Evolutionary conservation across 1,284 basidiomycete species (phyloP).

Genomic region (Ganoderma multipileum): DNA sequence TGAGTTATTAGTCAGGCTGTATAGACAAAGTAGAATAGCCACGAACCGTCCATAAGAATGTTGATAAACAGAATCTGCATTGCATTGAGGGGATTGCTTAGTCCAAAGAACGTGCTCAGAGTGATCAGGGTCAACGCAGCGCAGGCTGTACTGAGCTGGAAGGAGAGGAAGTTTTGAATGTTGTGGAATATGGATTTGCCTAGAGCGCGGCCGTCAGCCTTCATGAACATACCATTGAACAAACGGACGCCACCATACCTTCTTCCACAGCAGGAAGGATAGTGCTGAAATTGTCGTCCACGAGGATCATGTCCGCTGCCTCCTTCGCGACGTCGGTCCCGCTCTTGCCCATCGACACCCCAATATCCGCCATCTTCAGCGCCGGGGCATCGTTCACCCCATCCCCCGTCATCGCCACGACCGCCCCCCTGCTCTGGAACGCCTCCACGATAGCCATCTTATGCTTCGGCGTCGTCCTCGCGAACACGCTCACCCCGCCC

Average conservation of each 20-base stretch:
- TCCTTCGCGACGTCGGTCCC: conserved; percentile 99
- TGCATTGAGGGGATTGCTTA: conserved; percentile 94
- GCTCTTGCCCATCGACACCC: conserved; percentile 95
- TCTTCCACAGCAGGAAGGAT: conserved; percentile 96
- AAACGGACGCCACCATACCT: conserved; percentile 53
- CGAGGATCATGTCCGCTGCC: conserved; percentile 95
- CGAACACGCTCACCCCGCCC: conserved; percentile 88
- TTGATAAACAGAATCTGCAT: conserved; percentile 99
- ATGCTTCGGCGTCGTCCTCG: conserved; percentile 93
- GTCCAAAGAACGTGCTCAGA: conserved; percentile 87
- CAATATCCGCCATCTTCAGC: conserved; percentile 97
- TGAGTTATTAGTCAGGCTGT: neutral
- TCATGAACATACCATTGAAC: neutral
- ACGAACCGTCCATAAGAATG: conserved; percentile 95
- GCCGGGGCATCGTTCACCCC: conserved; percentile 98
- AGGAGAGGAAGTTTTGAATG: conserved; percentile 97
- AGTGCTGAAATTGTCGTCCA: conserved; percentile 97
- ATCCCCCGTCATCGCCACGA: conserved; percentile 98
- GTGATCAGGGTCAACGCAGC: conserved; percentile 96
- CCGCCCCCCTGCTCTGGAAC: conserved; percentile 85
- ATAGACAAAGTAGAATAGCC: neutral
- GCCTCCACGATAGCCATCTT: conserved; percentile 98
- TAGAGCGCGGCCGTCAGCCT: conserved; percentile 35
- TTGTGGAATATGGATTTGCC: conserved; percentile 99
- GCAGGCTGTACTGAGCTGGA: conserved; percentile 96